phyloP scores from a whole-genome alignment of 108 stramenopile genomes.

The Fistulifera pelliculosa region DNA sequence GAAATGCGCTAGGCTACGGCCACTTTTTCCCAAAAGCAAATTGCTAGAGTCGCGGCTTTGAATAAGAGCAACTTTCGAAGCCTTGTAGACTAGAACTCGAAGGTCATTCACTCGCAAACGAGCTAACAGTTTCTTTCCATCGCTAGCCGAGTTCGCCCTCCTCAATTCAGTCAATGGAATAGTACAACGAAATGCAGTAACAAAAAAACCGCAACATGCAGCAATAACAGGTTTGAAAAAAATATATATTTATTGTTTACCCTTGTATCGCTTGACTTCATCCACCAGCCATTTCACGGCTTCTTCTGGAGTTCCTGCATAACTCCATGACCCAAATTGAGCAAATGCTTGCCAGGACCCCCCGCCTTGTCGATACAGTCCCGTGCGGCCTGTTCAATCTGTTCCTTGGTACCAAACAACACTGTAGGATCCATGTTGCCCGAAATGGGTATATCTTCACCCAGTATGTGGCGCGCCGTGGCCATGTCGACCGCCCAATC shows the following conservation, averaged over 20 bases:
- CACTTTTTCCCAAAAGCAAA: no score
- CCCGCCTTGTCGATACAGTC: conserved; percentile 92
- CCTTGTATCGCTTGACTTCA: conserved; percentile 79
- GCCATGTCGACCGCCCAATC: conserved; percentile 89
- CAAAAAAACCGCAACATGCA: no score
- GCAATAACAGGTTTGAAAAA: no score
- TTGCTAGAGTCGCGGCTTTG: no score
- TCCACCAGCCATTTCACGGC: conserved; percentile 90
- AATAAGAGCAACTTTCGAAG: no score
- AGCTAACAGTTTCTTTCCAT: no score
- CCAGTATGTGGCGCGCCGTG: conserved; percentile 73
- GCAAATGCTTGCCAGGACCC: conserved; percentile 81
- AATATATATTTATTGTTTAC: conserved; percentile 3
- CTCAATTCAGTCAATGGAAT: no score
- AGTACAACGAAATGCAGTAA: no score
- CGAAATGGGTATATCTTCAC: conserved; percentile 69
- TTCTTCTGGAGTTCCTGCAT: conserved; percentile 93
- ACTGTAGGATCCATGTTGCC: conserved; percentile 94
- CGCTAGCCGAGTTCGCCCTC: no score
- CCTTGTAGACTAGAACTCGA: no score
- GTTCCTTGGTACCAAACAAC: conserved; percentile 84
- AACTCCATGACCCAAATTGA: conserved; percentile 98
- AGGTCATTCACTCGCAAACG: no score
- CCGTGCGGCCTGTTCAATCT: conserved; percentile 81
- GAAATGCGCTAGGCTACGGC: no score